Percentiles rank a stretch among this genome's conserved stretches.
Conservation (phyloP, 306 rosid species). For the Benincasa hispida region DNA sequence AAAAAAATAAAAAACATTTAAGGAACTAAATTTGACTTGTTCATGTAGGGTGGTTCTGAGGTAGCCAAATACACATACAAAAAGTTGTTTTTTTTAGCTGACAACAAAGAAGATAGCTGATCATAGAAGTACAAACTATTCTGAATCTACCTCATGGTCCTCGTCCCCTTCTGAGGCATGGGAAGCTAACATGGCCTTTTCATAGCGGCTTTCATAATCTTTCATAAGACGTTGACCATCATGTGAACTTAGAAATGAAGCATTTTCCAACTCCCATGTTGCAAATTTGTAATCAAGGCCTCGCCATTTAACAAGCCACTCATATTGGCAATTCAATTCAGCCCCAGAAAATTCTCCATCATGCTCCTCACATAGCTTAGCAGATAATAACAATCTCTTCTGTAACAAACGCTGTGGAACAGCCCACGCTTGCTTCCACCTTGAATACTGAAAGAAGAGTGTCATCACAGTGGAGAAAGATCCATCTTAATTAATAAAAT, state of each 20-base stretch:
- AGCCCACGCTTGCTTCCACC: slow-evolving; percentile 45
- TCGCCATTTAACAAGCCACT: slow-evolving; percentile 72
- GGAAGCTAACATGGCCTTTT: slow-evolving; percentile 24
- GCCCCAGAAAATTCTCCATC: slow-evolving; percentile 17
- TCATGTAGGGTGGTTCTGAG: neutral
- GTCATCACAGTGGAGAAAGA: neutral
- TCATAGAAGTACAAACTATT: neutral
- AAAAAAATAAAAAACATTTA: no score
- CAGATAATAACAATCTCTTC: slow-evolving; percentile 26
- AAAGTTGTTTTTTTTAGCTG: neutral
- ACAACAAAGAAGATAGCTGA: slow-evolving; percentile 5
- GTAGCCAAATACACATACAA: neutral
- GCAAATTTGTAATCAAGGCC: slow-evolving; percentile 50
- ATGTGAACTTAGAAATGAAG: slow-evolving; percentile 27
- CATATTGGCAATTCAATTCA: slow-evolving; percentile 19
- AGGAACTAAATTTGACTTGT: neutral
- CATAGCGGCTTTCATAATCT: slow-evolving; percentile 34
- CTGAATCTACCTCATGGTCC: slow-evolving; percentile 14
- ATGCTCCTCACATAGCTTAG: slow-evolving; percentile 19
- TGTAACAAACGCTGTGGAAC: slow-evolving; percentile 53
- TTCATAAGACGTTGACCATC: slow-evolving; percentile 35
- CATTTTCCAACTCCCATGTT: slow-evolving; percentile 62
- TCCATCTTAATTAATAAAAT: neutral
- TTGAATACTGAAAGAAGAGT: slow-evolving; percentile 20
- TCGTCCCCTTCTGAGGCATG: slow-evolving; percentile 15